Evolutionary conservation across 768 basidiomycete genomes (phyloP), one percentile per base, ranked within the genome.

Genomic region (Lyophyllum decastes): DNA sequence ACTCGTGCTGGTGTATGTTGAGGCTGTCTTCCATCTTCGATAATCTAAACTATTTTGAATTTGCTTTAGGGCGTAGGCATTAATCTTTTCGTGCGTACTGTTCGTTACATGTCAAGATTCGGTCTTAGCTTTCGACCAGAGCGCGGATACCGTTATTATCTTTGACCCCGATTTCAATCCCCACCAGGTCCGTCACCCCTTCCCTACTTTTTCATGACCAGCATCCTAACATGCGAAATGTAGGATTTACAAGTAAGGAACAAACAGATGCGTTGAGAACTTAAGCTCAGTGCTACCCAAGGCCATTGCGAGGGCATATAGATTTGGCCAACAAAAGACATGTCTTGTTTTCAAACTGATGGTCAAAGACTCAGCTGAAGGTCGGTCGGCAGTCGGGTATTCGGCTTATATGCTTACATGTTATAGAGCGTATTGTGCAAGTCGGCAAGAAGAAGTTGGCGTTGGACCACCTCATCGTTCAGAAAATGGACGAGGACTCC

Each of bases 81-180:
- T 70, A 98, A 98, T 69, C 83, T 94, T 27, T 82, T 76, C 60
- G 80, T 80, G 55, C 52, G 76, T 48, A 12, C 38, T 38, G 25
- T 17, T 19, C 41, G n/a, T 14, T 19, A 43, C 46, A 2, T 34
- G 26, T 22, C 24, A 2, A 12, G 17, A n/a, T 27, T 17, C 24
- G 48, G 17, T 56, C 35, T 52, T 27, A 52, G 55, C 52, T 33
- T 27, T 60, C 76, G 77, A 35, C 4, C 11, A 89, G 77, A 91
- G 87, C 8, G 95, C 96, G 19, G 96, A 98, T 70, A 96, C 95
- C 0, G 94, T 95, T 26, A 89, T 94, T 44, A 88, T 94, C 54
- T 92, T 88, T 64, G 96, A 99, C 68, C 94, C 95, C 0, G 97
- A 99, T 75, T 99, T 95, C 72, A 99, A 99, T 67, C 96, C 96